Conservation (phyloP, 208 protist genomes). For the Leishmania mexicana region DNA sequence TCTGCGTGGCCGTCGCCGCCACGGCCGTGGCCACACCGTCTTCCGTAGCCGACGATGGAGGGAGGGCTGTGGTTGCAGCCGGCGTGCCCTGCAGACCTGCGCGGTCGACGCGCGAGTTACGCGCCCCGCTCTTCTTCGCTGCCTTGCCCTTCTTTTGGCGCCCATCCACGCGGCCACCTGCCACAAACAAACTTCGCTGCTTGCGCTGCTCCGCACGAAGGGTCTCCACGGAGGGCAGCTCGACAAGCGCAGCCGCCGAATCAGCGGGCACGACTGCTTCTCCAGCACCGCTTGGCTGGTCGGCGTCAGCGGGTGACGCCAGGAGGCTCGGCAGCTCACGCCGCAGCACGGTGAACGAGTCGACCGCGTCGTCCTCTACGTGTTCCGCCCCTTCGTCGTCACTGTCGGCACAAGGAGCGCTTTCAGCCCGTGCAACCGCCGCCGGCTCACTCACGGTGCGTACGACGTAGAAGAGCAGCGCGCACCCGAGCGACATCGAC, state of each 20-base stretch:
- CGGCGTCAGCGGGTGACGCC: neutral
- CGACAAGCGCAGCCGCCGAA: conserved; percentile 14
- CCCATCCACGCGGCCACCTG: neutral
- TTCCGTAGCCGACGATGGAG: conserved; percentile 1
- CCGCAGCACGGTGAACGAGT: conserved; percentile 1
- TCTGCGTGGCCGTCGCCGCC: conserved; percentile 2
- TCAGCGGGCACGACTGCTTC: conserved; percentile 23
- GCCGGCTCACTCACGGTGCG: conserved; percentile 28
- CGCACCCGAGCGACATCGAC: conserved; percentile 72
- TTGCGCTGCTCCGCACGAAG: conserved; percentile 29
- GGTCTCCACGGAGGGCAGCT: conserved; percentile 33
- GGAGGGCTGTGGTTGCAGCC: neutral
- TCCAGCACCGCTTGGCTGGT: neutral
- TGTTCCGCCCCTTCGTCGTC: conserved; percentile 3
- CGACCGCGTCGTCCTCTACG: neutral
- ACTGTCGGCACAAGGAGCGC: too few species aligned
- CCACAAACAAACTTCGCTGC: conserved; percentile 10
- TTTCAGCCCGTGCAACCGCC: neutral
- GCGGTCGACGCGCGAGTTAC: conserved; percentile 25
- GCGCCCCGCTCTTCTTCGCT: conserved; percentile 5
- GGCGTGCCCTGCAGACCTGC: neutral
- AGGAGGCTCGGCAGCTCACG: conserved; percentile 23
- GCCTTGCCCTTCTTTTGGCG: neutral
- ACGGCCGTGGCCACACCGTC: neutral
- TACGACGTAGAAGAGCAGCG: conserved; percentile 61